phyloP scores from a whole-genome alignment of 495 filamentous ascomycete genomes.

The Haplographium delicatum region DNA sequence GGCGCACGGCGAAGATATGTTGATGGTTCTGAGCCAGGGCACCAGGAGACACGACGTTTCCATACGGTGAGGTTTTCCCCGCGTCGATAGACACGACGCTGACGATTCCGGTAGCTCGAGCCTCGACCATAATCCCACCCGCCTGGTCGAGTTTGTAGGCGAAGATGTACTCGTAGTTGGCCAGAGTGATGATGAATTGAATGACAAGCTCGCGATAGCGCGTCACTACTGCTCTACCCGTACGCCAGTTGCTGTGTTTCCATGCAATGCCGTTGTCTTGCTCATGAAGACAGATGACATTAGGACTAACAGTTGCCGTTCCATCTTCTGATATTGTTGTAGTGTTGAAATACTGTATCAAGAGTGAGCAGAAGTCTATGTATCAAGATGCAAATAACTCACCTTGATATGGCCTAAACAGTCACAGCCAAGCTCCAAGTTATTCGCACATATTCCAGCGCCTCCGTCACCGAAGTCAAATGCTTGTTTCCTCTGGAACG shows the following conservation, averaged over 20 bases:
- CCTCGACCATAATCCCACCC: conserved; percentile 69
- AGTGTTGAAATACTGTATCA: conserved; percentile 53
- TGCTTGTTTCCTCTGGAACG: conserved; percentile 71
- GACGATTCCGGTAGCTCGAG: conserved; percentile 79
- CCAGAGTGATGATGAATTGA: conserved; percentile 68
- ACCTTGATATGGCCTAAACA: conserved; percentile 66
- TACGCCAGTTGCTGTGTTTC: conserved; percentile 82
- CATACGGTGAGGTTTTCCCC: conserved; percentile 36
- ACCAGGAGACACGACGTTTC: conserved; percentile 61
- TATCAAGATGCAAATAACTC: background rate
- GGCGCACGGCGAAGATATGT: conserved; percentile 62
- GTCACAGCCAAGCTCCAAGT: conserved; percentile 64
- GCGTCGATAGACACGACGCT: conserved; percentile 15
- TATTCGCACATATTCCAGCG: conserved; percentile 69
- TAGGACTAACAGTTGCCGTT: conserved; percentile 54
- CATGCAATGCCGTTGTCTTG: conserved; percentile 69
- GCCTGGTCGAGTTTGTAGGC: conserved; percentile 46
- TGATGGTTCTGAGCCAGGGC: conserved; percentile 53
- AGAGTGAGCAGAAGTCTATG: background rate
- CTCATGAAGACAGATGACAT: conserved; percentile 76
- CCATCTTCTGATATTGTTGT: conserved; percentile 52
- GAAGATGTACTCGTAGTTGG: conserved; percentile 36
- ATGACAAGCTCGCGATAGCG: conserved; percentile 68
- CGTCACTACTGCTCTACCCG: conserved; percentile 58
- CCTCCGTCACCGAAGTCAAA: conserved; percentile 78